phyloP scores from a whole-genome alignment of 2,329 filamentous ascomycete genomes.

The Septoria petroselini region DNA sequence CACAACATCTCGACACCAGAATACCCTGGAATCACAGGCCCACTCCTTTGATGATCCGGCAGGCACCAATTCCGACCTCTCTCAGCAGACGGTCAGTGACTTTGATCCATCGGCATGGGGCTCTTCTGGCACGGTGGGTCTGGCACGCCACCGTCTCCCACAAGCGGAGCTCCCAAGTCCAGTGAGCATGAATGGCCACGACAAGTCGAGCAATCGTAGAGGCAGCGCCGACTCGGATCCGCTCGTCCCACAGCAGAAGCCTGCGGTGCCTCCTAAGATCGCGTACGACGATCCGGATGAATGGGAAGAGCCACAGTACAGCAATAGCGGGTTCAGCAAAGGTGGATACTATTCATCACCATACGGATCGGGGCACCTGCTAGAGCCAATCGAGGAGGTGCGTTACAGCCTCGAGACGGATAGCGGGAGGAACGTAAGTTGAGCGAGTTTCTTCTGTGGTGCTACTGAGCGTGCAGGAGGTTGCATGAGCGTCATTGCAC shows the following conservation, averaged over 20 bases:
- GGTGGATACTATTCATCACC: constrained; percentile 38
- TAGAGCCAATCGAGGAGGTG: constrained; percentile 53
- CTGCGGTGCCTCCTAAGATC: constrained; percentile 27
- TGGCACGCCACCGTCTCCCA: constrained; percentile 34
- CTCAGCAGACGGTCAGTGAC: constrained; percentile 37
- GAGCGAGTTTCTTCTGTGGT: not conserved
- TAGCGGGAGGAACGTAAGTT: constrained; percentile 32
- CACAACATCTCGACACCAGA: constrained; percentile 70
- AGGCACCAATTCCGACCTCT: constrained; percentile 37
- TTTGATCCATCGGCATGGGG: constrained; percentile 51
- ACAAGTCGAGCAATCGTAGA: constrained; percentile 39
- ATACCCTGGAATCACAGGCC: constrained; percentile 69
- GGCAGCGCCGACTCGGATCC: constrained; percentile 58
- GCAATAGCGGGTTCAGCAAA: constrained; percentile 37
- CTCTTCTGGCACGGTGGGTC: constrained; percentile 38
- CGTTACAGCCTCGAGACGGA: constrained; percentile 51
- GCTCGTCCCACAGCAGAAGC: constrained; percentile 48
- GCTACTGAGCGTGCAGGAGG: not conserved
- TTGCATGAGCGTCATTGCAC: not conserved
- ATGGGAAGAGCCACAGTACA: constrained; percentile 34
- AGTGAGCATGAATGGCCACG: constrained; percentile 37
- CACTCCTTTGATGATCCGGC: constrained; percentile 53
- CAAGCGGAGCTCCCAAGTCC: constrained; percentile 31
- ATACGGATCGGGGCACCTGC: constrained; percentile 39
- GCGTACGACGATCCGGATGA: constrained; percentile 32